A percentile compares a stretch with the other conserved stretches of the same genome.
Conservation (phyloP, 805 yeast genomes). For the Ogataea paraovalis region DNA sequence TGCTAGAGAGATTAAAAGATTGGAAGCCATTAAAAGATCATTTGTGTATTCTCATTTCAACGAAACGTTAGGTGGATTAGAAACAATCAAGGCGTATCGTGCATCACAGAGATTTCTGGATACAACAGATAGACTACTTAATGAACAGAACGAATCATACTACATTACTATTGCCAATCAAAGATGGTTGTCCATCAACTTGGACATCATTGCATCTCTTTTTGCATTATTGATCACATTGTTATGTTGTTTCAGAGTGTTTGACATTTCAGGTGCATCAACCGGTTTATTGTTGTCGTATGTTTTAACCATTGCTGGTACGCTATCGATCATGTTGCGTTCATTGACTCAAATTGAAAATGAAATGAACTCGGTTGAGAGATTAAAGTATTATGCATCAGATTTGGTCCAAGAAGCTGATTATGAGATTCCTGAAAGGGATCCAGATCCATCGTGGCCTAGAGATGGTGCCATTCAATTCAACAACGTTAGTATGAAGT, state of each 20-base stretch:
- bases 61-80: slow-evolving; percentile 64
- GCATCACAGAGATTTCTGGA: slow-evolving; percentile 38
- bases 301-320: slow-evolving; percentile 54
- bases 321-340: slow-evolving; percentile 49
- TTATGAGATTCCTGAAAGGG: slow-evolving; percentile 39
- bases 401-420: slow-evolving; percentile 65
- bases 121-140: slow-evolving; percentile 44
- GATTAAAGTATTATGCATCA: slow-evolving; percentile 61
- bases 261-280: slow-evolving; percentile 52
- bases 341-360: slow-evolving; percentile 69
- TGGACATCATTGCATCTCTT: slow-evolving; percentile 44
- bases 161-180: slow-evolving; percentile 53
- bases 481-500: slow-evolving; percentile 46
- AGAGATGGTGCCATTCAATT: slow-evolving; percentile 43
- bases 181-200: slow-evolving; percentile 58
- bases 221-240: slow-evolving; percentile 48
- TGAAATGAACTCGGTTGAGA: slow-evolving; percentile 79
- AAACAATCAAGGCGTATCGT: slow-evolving; percentile 59
- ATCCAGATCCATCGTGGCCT: slow-evolving; percentile 50
- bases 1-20: slow-evolving; percentile 69
- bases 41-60: slow-evolving; percentile 66
- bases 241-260: slow-evolving; percentile 56
- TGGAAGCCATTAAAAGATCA: slow-evolving; percentile 71
- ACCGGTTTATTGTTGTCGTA: slow-evolving; percentile 61
- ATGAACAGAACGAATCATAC: slow-evolving; percentile 65